Evolutionary conservation across 495 filamentous ascomycete species (phyloP).

Genomic region (Talaromyces nanjingensis): DNA sequence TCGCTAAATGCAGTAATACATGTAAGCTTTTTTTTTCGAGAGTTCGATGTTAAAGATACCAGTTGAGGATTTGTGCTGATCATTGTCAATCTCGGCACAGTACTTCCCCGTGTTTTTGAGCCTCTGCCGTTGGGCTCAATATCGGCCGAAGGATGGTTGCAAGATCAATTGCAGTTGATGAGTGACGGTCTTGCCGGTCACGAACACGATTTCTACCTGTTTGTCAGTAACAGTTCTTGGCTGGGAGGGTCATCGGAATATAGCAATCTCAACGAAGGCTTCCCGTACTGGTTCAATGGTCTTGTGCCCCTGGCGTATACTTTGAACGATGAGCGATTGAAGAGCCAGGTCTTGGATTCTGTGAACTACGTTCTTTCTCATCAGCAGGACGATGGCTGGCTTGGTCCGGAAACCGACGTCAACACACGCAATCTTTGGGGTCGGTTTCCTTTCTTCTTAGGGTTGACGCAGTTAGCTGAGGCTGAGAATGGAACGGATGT

Average conservation of each 20-base stretch:
- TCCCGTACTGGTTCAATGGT: constrained; percentile 62
- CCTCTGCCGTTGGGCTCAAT: constrained; percentile 53
- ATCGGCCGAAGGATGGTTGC: constrained; percentile 54
- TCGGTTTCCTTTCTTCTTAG: constrained; percentile 45
- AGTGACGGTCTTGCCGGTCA: constrained; percentile 55
- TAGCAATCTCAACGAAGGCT: constrained; percentile 49
- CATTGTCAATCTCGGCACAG: constrained; percentile 10
- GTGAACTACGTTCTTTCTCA: constrained; percentile 44
- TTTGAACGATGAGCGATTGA: constrained; percentile 47
- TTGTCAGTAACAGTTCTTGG: constrained; percentile 49
- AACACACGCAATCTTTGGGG: constrained; percentile 47
- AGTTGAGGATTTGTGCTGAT: neutral
- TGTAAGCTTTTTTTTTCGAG: neutral
- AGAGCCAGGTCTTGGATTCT: constrained; percentile 42
- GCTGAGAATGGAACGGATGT: constrained; percentile 19
- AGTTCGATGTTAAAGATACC: neutral
- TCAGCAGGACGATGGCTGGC: constrained; percentile 53
- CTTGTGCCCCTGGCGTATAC: constrained; percentile 58
- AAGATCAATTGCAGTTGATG: constrained; percentile 44
- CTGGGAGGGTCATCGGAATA: constrained; percentile 52
- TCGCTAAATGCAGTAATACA: constrained; percentile 3
- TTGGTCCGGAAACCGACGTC: constrained; percentile 47
- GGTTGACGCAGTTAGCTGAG: constrained; percentile 40
- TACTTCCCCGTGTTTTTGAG: constrained; percentile 33
- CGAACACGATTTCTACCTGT: constrained; percentile 52